Conservation (phyloP, 257 asterid species). For the Rhazya stricta region DNA sequence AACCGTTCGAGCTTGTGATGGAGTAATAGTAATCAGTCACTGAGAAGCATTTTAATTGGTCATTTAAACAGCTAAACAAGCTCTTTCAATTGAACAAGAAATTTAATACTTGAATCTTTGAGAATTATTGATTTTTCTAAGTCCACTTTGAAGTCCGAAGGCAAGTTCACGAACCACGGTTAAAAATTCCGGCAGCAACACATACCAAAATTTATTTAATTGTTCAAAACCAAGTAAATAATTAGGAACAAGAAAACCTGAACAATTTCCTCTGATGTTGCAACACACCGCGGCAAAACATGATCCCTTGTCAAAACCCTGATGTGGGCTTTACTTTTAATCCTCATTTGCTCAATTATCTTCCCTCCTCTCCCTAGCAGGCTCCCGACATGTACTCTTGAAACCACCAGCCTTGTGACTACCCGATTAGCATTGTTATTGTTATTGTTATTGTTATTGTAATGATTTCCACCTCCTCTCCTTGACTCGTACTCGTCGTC, state of each 20-base stretch:
- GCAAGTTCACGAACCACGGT: background rate
- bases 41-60: background rate
- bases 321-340: conserved; percentile 71
- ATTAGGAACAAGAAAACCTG: conserved; percentile 48
- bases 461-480: conserved; percentile 7
- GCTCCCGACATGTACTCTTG: conserved; percentile 70
- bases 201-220: background rate
- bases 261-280: conserved; percentile 86
- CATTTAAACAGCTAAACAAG: background rate
- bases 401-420: conserved; percentile 80
- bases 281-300: conserved; percentile 66
- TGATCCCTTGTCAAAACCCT: conserved; percentile 76
- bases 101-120: background rate
- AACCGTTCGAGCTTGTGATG: background rate
- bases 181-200: background rate
- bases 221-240: background rate
- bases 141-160: background rate
- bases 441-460: background rate
- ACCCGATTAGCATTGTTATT: conserved; percentile 17
- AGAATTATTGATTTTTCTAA: background rate
- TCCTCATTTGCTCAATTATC: conserved; percentile 86
- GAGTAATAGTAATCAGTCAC: background rate
- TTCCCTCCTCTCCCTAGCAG: conserved; percentile 88
- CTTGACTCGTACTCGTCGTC: conserved; percentile 22
- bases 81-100: background rate